Base-by-base conservation (phyloP, 1,284 basidiomycete species). In the Austroboletus olivaceoglutinosus region DNA sequence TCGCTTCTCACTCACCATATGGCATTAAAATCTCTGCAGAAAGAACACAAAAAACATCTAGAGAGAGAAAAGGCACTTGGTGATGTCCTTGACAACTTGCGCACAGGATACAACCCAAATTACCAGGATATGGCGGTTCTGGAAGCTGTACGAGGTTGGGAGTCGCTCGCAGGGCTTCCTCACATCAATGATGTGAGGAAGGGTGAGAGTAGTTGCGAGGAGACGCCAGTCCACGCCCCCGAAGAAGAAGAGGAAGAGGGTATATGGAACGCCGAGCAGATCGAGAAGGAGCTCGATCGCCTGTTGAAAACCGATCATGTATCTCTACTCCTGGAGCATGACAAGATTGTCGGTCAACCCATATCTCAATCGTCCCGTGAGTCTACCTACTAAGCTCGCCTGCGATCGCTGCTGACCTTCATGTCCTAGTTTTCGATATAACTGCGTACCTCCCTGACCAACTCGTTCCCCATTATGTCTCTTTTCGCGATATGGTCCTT, bases 61-160 rank as follows among this genome's bases (percentile, higher is more conserved):
- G 80, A 85, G 51, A 87, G 89, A 54, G 82, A 95, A 59, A 79
- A 83, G 54, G 78, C 83, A 23, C 80, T 99, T 3, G 86, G 87
- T n/a, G 81, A 85, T n/a, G 89, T 98, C 46, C 79, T 99, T 15
- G 81, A 86, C 51, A 78, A 86, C 33, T 80, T 99, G 4, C 83
- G 91, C 12, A 80, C 81, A 10, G 87, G 88, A 1, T 98, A 98
- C 75, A 99, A 99, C 70, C 96, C 96, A 21, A 99, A 99, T 71
- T 98, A 98, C 69, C 92, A 96, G 69, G 96, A 99, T 67, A 98
- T 99, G 96, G 95, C 93, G 10, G 96, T 98, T 52, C 84, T 98
- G 38, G 94, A 95, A 58, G 95, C 96, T 16, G 94, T 98, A 8
- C 86, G 93, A 41, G 94, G 93, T 12, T 98, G 92, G 85, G 90